Evolutionary conservation across 805 yeast genomes (phyloP).

Genomic region (Saturnispora bothae): DNA sequence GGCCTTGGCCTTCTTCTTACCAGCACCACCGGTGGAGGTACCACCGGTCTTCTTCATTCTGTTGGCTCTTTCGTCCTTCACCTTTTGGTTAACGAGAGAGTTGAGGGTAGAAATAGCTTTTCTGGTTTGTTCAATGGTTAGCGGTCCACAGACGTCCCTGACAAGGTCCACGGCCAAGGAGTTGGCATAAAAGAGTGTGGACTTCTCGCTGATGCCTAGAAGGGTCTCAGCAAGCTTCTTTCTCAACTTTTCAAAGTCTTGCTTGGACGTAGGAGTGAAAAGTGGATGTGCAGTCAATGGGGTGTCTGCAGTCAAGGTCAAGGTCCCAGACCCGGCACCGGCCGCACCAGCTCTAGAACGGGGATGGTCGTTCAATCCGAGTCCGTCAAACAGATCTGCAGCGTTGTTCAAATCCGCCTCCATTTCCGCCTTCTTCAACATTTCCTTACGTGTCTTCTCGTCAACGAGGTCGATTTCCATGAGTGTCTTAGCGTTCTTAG

Average conservation of each 20-base stretch:
- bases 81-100: conserved; percentile 74
- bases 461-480: conserved; percentile 61
- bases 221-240: conserved; percentile 58
- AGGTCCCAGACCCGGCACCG: conserved; percentile 15
- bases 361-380: conserved; percentile 48
- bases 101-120: conserved; percentile 79
- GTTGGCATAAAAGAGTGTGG: conserved; percentile 60
- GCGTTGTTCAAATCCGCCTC: conserved; percentile 87
- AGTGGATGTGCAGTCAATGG: conserved; percentile 71
- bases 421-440: conserved; percentile 70
- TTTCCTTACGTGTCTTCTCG: conserved; percentile 59
- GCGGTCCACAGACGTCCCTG: conserved; percentile 75
- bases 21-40: conserved; percentile 85
- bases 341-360: conserved; percentile 29
- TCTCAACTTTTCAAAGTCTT: conserved; percentile 68
- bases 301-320: conserved; percentile 42
- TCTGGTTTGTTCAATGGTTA: conserved; percentile 70
- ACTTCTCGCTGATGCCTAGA: conserved; percentile 47
- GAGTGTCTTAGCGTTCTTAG: conserved; percentile 29
- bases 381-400: conserved; percentile 79
- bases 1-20: conserved; percentile 81
- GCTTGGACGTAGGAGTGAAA: conserved; percentile 72
- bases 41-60: conserved; percentile 76
- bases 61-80: conserved; percentile 80
- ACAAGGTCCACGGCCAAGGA: conserved; percentile 73